Evolutionary conservation across 75 land plant species (phyloP), one percentile per base, ranked within the genome.

Genomic region (Adiantum capillusveneris): DNA sequence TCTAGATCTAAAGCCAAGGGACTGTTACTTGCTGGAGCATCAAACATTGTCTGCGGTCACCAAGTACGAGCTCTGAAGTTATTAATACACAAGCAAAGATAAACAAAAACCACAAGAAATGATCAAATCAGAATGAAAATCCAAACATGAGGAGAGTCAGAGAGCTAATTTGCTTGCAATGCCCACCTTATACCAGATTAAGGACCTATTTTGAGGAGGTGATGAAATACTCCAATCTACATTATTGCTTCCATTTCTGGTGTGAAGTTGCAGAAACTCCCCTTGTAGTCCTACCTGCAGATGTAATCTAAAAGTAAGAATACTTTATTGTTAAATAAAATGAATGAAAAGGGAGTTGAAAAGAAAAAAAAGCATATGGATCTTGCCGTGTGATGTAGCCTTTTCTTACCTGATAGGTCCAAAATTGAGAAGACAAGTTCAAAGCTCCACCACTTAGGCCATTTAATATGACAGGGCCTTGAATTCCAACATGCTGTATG

Each of bases 151-250:
- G n/a, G n/a, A n/a, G n/a, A n/a, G n/a, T n/a, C n/a, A n/a, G n/a
- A n/a, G n/a, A n/a, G n/a, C n/a, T n/a, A n/a, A n/a, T n/a, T n/a
- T n/a, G n/a, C n/a, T n/a, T n/a, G n/a, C n/a, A n/a, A n/a, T n/a
- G n/a, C n/a, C 37, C 76, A 93, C 98, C 94, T 93, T 88, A 78
- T 93, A 85, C 98, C 98, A 93, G 37, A 75, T 85, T 46, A 93
- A 65, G 56, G 90, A 75, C 57, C 76, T 80, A 19, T 81, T 48
- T 34, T 84, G 81, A 34, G 77, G 73, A 21, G 57, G 63, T 24
- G 69, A 26, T 19, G 70, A 53, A 25, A 80, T 62, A 53, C 50
- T 56, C 97, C 97, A 91, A 11, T 66, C 66, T 13, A 70, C 71
- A 58, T 62, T 68, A 17, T 63, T 65, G 19, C 66, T 16, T 1